A percentile compares a stretch with the other conserved stretches of the same genome.
Conservation (phyloP, 192 early-diverging fungal genomes). For the Umbelopsis sp. region DNA sequence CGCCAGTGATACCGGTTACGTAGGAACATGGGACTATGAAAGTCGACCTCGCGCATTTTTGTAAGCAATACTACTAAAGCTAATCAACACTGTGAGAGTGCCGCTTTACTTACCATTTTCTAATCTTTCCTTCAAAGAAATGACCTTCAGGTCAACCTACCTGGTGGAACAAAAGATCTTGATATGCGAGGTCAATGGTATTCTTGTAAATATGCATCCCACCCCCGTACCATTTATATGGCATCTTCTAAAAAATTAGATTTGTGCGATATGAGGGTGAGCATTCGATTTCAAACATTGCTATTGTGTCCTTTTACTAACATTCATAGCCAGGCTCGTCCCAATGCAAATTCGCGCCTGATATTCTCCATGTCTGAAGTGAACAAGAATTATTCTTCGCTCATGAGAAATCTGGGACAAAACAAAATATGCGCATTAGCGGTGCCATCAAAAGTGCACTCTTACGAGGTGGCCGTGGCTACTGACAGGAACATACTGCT, state of each 20-base stretch:
- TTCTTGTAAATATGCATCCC: conserved; percentile 17
- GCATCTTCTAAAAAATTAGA: not conserved
- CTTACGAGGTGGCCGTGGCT: not conserved
- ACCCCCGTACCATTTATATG: not conserved
- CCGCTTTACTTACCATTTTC: too few species aligned
- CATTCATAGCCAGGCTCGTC: not conserved
- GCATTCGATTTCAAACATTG: not conserved
- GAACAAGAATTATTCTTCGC: too few species aligned
- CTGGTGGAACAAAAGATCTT: too few species aligned
- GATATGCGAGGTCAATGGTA: not conserved
- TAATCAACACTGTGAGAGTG: not conserved
- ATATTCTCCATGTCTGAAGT: not conserved
- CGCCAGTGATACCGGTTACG: not conserved
- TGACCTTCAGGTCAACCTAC: not conserved
- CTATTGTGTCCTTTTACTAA: not conserved
- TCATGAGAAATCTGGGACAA: not conserved
- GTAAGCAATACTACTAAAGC: not conserved
- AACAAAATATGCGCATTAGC: not conserved
- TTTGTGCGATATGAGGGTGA: conserved; percentile 8
- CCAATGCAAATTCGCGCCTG: not conserved
- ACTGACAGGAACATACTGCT: not conserved
- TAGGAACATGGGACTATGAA: conserved; percentile 1
- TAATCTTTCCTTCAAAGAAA: too few species aligned
- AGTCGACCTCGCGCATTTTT: not conserved
- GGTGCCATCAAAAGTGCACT: not conserved